phyloP scores from a whole-genome alignment of 768 basidiomycete genomes.

The Dentipellis fragilis region DNA sequence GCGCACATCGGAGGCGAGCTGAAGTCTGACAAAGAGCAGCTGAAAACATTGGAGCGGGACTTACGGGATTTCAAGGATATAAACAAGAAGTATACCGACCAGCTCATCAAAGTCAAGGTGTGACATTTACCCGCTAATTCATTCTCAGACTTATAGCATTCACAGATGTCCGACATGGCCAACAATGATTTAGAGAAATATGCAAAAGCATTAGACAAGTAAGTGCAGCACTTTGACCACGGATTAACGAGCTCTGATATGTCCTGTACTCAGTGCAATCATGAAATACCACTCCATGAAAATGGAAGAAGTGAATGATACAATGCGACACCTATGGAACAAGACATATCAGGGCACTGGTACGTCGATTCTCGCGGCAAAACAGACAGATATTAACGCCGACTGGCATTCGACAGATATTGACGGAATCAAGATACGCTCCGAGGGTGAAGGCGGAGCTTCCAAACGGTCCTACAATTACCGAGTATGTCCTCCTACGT shows the following conservation, averaged over 20 bases:
- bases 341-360: conserved; percentile 99
- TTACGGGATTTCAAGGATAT: conserved; percentile 81
- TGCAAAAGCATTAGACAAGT: conserved; percentile 95
- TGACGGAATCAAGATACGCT: conserved; percentile 91
- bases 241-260: conserved; percentile 1
- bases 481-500: conserved; percentile 37
- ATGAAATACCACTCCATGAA: conserved; percentile 97
- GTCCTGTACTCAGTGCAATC: conserved; percentile 59
- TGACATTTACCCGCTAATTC: conserved; percentile 1
- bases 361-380: conserved; percentile 22
- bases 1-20: conserved; percentile 81
- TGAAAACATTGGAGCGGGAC: conserved; percentile 58
- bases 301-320: conserved; percentile 99
- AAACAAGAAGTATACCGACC: conserved; percentile 78
- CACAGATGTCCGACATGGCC: conserved; percentile 93
- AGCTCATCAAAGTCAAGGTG: conserved; percentile 92
- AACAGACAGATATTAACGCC: background rate
- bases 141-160: background rate
- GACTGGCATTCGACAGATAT: conserved; percentile 55
- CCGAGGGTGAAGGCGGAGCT: conserved; percentile 86
- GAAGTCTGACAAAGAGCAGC: conserved; percentile 56
- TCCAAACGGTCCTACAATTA: conserved; percentile 95
- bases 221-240: conserved; percentile 16
- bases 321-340: conserved; percentile 95
- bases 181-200: conserved; percentile 97